Evolutionary conservation across 2,329 filamentous ascomycete genomes (phyloP).

Genomic region (Exophiala sp.): DNA sequence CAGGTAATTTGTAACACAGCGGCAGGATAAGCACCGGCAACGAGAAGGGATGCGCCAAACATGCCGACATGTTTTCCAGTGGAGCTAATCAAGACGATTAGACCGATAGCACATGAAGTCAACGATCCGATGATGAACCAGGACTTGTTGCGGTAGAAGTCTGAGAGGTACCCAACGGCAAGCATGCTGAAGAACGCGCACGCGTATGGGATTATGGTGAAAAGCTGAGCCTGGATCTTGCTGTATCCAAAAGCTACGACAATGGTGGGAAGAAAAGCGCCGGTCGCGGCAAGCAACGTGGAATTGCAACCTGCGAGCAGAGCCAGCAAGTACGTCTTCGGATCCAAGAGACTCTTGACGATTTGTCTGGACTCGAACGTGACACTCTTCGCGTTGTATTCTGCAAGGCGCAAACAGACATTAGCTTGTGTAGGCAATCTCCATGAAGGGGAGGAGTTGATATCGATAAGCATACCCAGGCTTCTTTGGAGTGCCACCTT

Average conservation of each 20-base stretch:
- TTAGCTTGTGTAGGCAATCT: neutral
- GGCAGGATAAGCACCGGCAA: conserved; percentile 7
- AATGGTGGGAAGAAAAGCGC: conserved; percentile 11
- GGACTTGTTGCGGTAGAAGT: conserved; percentile 1
- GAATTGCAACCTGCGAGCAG: conserved; percentile 1
- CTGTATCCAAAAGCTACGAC: conserved; percentile 13
- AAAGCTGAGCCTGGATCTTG: conserved; percentile 8
- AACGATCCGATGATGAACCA: conserved; percentile 3
- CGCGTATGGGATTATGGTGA: conserved; percentile 14
- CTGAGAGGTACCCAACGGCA: neutral
- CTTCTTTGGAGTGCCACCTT: neutral
- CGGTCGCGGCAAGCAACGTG: conserved; percentile 1
- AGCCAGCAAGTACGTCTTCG: conserved; percentile 6
- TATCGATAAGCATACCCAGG: neutral
- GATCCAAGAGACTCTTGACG: neutral
- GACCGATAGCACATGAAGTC: neutral
- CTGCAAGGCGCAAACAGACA: neutral
- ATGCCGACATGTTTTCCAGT: conserved; percentile 6
- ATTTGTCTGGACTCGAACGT: conserved; percentile 4
- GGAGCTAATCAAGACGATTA: conserved; percentile 5
- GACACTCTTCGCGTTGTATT: conserved; percentile 2
- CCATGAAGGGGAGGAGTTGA: neutral
- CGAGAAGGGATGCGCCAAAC: conserved; percentile 5
- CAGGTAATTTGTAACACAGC: conserved; percentile 9
- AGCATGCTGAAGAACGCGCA: neutral